phyloP scores from a whole-genome alignment of 1,284 basidiomycete species.

The Trichosporon coremiiforme region DNA sequence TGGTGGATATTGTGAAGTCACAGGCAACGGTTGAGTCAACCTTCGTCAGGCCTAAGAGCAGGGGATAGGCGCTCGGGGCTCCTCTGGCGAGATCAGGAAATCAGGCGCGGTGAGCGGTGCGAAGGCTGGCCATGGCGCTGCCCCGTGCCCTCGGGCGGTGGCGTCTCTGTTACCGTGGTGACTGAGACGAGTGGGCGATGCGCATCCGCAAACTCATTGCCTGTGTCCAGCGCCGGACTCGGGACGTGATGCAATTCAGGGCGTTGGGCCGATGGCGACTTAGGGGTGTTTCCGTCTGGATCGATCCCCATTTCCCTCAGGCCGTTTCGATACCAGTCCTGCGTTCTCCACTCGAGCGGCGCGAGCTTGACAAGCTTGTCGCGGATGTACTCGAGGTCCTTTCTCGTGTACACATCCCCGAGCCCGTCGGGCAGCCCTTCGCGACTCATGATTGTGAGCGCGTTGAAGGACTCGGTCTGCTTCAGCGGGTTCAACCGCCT shows the following conservation, averaged over 20 bases:
- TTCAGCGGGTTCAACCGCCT: background rate
- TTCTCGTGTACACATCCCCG: background rate
- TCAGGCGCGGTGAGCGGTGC: background rate
- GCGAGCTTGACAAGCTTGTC: background rate
- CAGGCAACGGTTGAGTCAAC: background rate
- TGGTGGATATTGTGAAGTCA: background rate
- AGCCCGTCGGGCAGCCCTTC: background rate
- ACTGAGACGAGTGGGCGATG: too few species aligned
- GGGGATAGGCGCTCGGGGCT: too few species aligned
- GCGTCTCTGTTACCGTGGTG: too few species aligned
- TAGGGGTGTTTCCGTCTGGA: background rate
- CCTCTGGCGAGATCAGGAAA: background rate
- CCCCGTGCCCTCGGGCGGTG: too few species aligned
- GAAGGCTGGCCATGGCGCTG: background rate
- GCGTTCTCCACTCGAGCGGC: background rate
- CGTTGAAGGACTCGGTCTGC: constrained; percentile 8
- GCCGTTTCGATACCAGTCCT: background rate
- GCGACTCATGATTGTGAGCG: background rate
- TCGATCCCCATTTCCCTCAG: background rate
- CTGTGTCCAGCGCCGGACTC: too few species aligned
- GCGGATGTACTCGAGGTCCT: constrained; percentile 6
- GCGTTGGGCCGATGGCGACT: background rate
- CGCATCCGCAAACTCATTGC: too few species aligned
- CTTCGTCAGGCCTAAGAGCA: background rate
- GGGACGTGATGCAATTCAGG: too few species aligned